Evolutionary conservation across 208 protist genomes (phyloP).

Genomic region (Naegleria gruberi): DNA sequence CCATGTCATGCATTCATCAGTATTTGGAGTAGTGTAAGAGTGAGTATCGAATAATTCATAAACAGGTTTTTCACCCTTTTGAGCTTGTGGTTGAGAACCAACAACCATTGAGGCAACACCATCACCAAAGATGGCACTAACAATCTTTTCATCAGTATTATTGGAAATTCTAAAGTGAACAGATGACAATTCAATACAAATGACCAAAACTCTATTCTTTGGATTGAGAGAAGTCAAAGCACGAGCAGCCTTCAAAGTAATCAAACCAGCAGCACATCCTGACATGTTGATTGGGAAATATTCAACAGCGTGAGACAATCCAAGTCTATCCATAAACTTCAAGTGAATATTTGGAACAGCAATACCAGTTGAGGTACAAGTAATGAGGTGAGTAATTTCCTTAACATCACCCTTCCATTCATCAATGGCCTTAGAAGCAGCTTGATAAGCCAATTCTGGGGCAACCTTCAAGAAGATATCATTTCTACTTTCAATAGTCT

Average conservation of each 20-base stretch:
- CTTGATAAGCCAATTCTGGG: background rate
- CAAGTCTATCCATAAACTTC: background rate
- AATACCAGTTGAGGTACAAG: background rate
- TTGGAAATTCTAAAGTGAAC: background rate
- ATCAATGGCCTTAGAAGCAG: background rate
- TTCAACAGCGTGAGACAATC: background rate
- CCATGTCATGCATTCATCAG: background rate
- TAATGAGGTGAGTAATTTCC: constrained; percentile 10
- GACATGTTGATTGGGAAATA: background rate
- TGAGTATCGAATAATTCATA: background rate
- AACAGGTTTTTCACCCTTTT: background rate
- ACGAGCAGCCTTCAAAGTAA: background rate
- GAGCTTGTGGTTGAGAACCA: background rate
- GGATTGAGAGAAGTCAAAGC: background rate
- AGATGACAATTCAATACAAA: constrained; percentile 1
- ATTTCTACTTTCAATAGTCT: constrained; percentile 1
- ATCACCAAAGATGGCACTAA: constrained; percentile 4
- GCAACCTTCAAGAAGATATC: background rate
- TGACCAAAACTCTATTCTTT: constrained; percentile 2
- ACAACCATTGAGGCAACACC: background rate
- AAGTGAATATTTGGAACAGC: constrained; percentile 6
- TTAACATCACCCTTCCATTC: constrained; percentile 9
- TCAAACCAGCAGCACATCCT: background rate
- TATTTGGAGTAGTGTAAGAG: background rate
- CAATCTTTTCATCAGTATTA: background rate